Percentiles rank a stretch among this genome's conserved stretches.
phyloP scores from a whole-genome alignment of 2,329 filamentous ascomycete genomes.

The Fusarium circinatum region DNA sequence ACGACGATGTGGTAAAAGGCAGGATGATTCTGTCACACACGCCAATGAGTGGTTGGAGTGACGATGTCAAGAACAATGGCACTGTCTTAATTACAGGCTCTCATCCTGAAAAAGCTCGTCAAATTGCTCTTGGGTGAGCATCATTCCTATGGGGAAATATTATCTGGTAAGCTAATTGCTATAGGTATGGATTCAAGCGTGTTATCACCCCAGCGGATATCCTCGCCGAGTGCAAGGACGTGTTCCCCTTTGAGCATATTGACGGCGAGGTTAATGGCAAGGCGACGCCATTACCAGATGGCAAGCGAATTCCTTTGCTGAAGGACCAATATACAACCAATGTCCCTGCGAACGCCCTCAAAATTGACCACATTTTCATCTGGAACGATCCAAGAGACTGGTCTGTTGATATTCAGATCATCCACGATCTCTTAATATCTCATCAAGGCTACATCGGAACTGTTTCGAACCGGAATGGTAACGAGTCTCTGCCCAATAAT shows the following conservation, averaged over 20 bases:
- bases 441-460: slow-evolving; percentile 83
- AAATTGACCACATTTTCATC: slow-evolving; percentile 90
- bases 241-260: slow-evolving; percentile 81
- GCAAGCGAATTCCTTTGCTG: slow-evolving; percentile 47
- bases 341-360: slow-evolving; percentile 62
- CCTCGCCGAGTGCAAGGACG: slow-evolving; percentile 73
- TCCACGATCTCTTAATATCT: slow-evolving; percentile 85
- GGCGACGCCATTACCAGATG: slow-evolving; percentile 46
- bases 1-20: slow-evolving; percentile 49
- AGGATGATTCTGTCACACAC: slow-evolving; percentile 83
- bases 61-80: slow-evolving; percentile 49
- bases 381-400: slow-evolving; percentile 98
- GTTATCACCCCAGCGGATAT: slow-evolving; percentile 91
- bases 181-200: slow-evolving; percentile 76
- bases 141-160: background rate
- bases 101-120: slow-evolving; percentile 72
- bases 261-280: slow-evolving; percentile 46
- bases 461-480: slow-evolving; percentile 76
- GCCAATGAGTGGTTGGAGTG: slow-evolving; percentile 73
- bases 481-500: slow-evolving; percentile 69
- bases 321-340: slow-evolving; percentile 47
- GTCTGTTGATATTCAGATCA: slow-evolving; percentile 88
- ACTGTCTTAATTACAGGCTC: slow-evolving; percentile 81
- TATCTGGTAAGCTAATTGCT: background rate
- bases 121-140: slow-evolving; percentile 74